A percentile compares a stretch with the other conserved stretches of the same genome.
These are phyloP conservation scores for Globisporangium cylindrosporum DNA, from an alignment of 352 stramenopile species.

Conservation along the genomic window DNA sequence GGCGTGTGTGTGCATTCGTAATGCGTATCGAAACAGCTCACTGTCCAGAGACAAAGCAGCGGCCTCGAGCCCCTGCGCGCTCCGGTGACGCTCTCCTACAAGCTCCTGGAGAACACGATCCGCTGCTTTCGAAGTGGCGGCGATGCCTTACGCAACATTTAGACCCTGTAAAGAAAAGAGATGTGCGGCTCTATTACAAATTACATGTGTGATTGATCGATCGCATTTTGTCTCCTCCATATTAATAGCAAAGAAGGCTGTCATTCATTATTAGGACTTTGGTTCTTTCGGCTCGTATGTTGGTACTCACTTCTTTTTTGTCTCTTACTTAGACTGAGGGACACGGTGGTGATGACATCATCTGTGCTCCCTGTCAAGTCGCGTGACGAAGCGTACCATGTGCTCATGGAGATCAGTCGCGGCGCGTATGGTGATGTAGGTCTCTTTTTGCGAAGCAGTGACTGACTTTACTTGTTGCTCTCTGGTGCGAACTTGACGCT, in stretches of 20 bases:
- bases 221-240: background rate
- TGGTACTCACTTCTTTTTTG: no score
- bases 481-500: background rate
- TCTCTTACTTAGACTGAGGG: no score
- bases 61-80: conserved; percentile 25
- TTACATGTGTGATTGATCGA: background rate
- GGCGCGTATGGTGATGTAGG: conserved; percentile 52
- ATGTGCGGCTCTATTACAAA: background rate
- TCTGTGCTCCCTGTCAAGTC: conserved; percentile 6
- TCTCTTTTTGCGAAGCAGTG: no score
- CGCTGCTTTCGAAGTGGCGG: conserved; percentile 46
- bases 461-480: background rate
- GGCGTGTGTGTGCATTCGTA: background rate
- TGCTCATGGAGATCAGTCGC: conserved; percentile 41
- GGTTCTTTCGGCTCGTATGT: no score
- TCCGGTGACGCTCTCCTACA: conserved; percentile 44
- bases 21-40: conserved; percentile 29
- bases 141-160: conserved; percentile 25
- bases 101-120: conserved; percentile 70
- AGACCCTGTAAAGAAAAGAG: background rate
- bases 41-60: conserved; percentile 35
- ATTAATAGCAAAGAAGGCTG: background rate
- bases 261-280: background rate
- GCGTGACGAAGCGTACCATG: conserved; percentile 20
- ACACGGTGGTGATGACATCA: background rate